Base-by-base conservation (phyloP, 2,329 filamentous ascomycete species). In the Sporothrix schenckii region DNA sequence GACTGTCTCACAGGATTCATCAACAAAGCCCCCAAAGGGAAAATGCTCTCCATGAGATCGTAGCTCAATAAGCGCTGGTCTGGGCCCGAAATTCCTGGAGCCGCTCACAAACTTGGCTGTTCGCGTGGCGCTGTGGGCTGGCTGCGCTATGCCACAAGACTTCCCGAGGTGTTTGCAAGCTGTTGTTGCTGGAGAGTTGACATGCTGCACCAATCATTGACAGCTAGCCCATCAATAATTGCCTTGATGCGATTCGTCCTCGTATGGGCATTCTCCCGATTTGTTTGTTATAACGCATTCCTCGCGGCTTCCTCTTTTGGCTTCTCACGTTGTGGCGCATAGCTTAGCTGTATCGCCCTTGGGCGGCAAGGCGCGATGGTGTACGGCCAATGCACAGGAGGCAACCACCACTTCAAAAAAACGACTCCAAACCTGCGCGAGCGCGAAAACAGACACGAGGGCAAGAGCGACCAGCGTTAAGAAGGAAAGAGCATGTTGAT, bases 351-450 rank as follows among this genome's bases (percentile, higher is more conserved):
- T 27, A 34, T 56, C 14, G 56, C 27, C 27, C 7, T 60, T 13
- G 27, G 56, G 34, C 34, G 34, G 56, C 34, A 61, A 61, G 56
- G 56, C 24, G 56, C 56, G n/a, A 61, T 61, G 21, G 56, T 24
- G 56, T 19, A 61, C 30, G 19, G 19, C 34, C 19, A 39, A 21
- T 58, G 30, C 30, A 58, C 24, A 14, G 16, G 16, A 34, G 34
- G 56, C 56, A 61, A 41, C n/a, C 56, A 44, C n/a, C 19, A 61
- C 39, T 34, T 16, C 21, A 44, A 41, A 24, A 24, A 60, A 21
- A 44, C 5, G 56, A 61, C 44, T 61, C 56, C 56, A 44, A 41
- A 61, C 19, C 6, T n/a, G 53, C 53, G 53, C 53, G 27, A 56
- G 34, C 14, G 24, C 53, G 53, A 56, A 34, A 34, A 56, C 11